These are phyloP conservation scores for Tolypocladium tropicale DNA, from an alignment of 2,329 filamentous ascomycete species.

Conservation along the genomic window DNA sequence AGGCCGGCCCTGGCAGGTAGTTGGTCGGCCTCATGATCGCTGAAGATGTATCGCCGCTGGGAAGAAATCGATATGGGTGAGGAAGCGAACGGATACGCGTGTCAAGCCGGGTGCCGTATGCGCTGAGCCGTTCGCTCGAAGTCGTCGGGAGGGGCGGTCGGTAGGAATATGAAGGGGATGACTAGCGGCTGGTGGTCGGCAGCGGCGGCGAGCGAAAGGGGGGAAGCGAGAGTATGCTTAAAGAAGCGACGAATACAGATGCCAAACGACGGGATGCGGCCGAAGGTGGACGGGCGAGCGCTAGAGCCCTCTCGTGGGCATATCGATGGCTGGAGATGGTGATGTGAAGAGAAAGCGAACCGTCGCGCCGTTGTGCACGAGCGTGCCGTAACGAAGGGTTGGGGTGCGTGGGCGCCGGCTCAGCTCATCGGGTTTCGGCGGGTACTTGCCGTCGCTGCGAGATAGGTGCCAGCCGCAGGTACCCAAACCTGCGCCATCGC, in stretches of 20 bases:
- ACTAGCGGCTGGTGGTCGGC: neutral
- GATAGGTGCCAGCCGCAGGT: neutral
- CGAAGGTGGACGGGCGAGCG: neutral
- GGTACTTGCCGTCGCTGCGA: neutral
- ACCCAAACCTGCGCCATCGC: neutral
- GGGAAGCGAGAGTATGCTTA: neutral
- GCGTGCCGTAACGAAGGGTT: too few relatives aligned
- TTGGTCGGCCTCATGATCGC: conserved; percentile 16
- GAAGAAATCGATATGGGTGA: neutral
- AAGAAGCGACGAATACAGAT: neutral
- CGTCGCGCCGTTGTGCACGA: neutral
- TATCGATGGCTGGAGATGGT: neutral
- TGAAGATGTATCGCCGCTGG: neutral
- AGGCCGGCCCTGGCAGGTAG: conserved; percentile 13
- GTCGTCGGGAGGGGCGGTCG: neutral
- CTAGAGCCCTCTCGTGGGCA: neutral
- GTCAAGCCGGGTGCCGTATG: neutral
- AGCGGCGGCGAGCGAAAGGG: neutral
- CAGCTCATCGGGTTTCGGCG: neutral
- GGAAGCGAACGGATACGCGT: neutral
- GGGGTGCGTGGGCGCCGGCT: neutral
- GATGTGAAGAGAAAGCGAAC: neutral
- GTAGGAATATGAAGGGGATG: neutral
- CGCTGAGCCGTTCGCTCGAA: neutral
- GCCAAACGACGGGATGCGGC: conserved; percentile 1